Evolutionary conservation across 805 yeast species (phyloP).

Genomic region (Candida khao-thaluensis): DNA sequence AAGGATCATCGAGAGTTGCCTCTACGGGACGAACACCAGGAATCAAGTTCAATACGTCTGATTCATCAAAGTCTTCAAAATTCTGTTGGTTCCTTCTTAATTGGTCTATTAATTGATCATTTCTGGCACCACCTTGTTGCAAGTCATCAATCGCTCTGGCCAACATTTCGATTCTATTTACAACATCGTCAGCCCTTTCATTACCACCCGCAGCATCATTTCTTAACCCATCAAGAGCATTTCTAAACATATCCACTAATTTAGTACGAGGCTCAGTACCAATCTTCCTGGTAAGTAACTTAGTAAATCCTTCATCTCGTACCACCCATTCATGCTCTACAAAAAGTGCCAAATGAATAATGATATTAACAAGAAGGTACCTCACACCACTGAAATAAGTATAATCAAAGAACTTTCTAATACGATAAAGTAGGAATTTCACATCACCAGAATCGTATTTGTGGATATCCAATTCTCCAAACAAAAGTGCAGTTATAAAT

Average conservation of each 20-base stretch:
- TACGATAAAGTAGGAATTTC: slow-evolving; percentile 18
- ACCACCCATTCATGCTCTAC: slow-evolving; percentile 70
- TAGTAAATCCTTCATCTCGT: slow-evolving; percentile 65
- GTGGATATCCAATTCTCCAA: slow-evolving; percentile 31
- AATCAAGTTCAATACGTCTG: background rate
- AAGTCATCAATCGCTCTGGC: slow-evolving; percentile 29
- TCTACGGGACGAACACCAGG: background rate
- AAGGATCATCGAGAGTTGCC: no score
- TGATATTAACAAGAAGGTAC: slow-evolving; percentile 40
- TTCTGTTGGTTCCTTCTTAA: slow-evolving; percentile 6
- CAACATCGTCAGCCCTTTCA: slow-evolving; percentile 23
- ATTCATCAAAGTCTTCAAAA: background rate
- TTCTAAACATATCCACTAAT: slow-evolving; percentile 37
- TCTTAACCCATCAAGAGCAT: slow-evolving; percentile 25
- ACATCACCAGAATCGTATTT: slow-evolving; percentile 9
- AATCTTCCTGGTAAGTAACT: slow-evolving; percentile 54
- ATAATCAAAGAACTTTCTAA: slow-evolving; percentile 24
- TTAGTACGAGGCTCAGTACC: slow-evolving; percentile 54
- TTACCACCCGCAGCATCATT: slow-evolving; percentile 22
- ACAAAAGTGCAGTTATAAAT: slow-evolving; percentile 33
- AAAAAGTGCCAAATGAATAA: slow-evolving; percentile 47
- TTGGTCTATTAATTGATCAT: slow-evolving; percentile 6
- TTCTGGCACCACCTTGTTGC: slow-evolving; percentile 1
- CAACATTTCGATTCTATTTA: slow-evolving; percentile 23
- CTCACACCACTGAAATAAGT: slow-evolving; percentile 39